Evolutionary conservation across 768 basidiomycete genomes (phyloP).

Genomic region (Suillus spraguei): DNA sequence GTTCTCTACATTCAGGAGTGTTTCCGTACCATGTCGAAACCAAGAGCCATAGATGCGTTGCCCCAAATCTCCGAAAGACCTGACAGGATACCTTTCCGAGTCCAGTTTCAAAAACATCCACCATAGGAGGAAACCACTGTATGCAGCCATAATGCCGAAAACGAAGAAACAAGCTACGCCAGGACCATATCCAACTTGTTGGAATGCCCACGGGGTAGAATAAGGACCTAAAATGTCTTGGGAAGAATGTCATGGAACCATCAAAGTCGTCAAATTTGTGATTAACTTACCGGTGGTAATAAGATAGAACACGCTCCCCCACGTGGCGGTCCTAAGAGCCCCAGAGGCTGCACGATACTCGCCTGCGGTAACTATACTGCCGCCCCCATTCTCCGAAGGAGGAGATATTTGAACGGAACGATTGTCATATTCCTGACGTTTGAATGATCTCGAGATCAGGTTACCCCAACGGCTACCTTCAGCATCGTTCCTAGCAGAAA

Average conservation of each 20-base stretch:
- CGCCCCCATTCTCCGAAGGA: conserved; percentile 5
- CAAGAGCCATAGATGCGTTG: conserved; percentile 54
- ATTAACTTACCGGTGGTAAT: conserved; percentile 47
- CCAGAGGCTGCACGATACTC: conserved; percentile 42
- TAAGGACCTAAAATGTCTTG: conserved; percentile 63
- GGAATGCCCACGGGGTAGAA: conserved; percentile 58
- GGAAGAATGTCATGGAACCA: not conserved
- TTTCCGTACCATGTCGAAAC: conserved; percentile 41
- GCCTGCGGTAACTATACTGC: conserved; percentile 35
- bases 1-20: not conserved
- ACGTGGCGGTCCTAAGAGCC: conserved; percentile 50
- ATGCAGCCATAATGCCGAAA: conserved; percentile 46
- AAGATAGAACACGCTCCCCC: conserved; percentile 55
- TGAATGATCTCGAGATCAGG: conserved; percentile 11
- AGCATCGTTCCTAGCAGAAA: conserved; percentile 1
- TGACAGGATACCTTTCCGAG: conserved; percentile 52
- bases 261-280: not conserved
- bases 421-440: not conserved
- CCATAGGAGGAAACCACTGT: conserved; percentile 60
- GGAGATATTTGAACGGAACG: not conserved
- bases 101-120: conserved; percentile 57
- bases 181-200: conserved; percentile 64
- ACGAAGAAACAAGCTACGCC: conserved; percentile 37
- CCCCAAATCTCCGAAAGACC: conserved; percentile 54
- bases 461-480: not conserved